A percentile compares a stretch with the other conserved stretches of the same genome.
Conservation (phyloP, 768 basidiomycete species). For the Phylloporus sp. region DNA sequence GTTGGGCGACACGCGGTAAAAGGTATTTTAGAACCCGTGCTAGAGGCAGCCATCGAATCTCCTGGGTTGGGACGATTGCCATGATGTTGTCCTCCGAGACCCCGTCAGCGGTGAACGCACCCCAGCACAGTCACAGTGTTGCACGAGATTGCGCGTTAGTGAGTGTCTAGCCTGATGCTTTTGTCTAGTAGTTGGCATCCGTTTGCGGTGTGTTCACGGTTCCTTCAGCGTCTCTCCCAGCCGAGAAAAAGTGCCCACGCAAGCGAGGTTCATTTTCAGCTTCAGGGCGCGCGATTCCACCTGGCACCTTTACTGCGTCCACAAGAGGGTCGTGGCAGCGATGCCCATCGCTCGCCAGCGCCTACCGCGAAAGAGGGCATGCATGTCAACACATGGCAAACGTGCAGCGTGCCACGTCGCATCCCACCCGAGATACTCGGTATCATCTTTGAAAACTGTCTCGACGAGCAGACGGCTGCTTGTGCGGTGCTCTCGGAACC, state of each 20-base stretch:
- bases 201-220: not conserved
- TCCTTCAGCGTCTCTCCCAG: not conserved
- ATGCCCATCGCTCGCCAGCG: not conserved
- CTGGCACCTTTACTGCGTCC: not conserved
- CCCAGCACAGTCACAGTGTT: not conserved
- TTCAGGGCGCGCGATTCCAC: not conserved
- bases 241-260: not conserved
- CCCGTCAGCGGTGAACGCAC: not conserved
- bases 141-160: constrained; percentile 7
- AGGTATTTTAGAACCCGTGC: constrained; percentile 3
- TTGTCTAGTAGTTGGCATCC: not conserved
- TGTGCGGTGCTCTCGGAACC: constrained; percentile 2
- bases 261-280: not conserved
- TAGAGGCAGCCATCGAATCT: not conserved
- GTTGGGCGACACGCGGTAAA: no score
- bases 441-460: constrained; percentile 22
- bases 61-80: no score
- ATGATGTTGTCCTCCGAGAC: constrained; percentile 1
- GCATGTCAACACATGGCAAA: not conserved
- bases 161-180: constrained; percentile 6
- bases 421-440: constrained; percentile 38
- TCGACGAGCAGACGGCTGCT: constrained; percentile 3
- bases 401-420: constrained; percentile 4
- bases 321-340: not conserved
- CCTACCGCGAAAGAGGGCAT: not conserved